Percentiles rank a stretch among this genome's conserved stretches.
Evolutionary conservation across 495 filamentous ascomycete genomes (phyloP).

Genomic region (Hypoxylon trugodes): DNA sequence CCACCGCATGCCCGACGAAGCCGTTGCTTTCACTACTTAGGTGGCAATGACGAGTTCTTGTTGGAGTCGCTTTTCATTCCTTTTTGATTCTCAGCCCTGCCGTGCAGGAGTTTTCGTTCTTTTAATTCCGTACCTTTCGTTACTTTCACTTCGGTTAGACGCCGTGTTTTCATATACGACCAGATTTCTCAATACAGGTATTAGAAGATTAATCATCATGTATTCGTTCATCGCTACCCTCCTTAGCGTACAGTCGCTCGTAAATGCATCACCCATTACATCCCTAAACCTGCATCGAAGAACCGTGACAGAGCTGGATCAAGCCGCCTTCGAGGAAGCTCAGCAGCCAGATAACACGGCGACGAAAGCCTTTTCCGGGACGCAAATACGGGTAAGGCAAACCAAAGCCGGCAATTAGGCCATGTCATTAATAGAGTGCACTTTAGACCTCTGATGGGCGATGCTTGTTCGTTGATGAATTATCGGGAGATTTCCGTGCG

Average conservation of each 20-base stretch:
- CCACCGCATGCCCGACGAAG: not conserved
- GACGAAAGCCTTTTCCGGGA: slow-evolving; percentile 56
- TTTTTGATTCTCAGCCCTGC: slow-evolving; percentile 26
- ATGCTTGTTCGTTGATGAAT: slow-evolving; percentile 62
- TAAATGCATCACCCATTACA: slow-evolving; percentile 28
- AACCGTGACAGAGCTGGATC: slow-evolving; percentile 52
- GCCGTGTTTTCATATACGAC: too few species aligned
- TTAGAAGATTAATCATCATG: slow-evolving; percentile 6
- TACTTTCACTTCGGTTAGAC: slow-evolving; percentile 3
- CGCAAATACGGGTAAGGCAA: slow-evolving; percentile 55
- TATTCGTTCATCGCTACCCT: slow-evolving; percentile 8
- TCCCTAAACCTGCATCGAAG: slow-evolving; percentile 33
- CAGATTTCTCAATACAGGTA: too few species aligned
- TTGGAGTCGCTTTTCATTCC: not conserved
- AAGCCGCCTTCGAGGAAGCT: slow-evolving; percentile 59
- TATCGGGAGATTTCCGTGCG: slow-evolving; percentile 65
- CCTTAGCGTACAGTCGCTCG: slow-evolving; percentile 14
- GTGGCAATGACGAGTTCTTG: slow-evolving; percentile 11
- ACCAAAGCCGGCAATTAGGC: not conserved
- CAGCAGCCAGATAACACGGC: slow-evolving; percentile 58
- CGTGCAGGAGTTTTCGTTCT: slow-evolving; percentile 25
- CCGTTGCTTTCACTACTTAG: slow-evolving; percentile 1
- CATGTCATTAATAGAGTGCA: not conserved
- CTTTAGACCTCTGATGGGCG: slow-evolving; percentile 58
- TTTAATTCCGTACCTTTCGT: not conserved